Evolutionary conservation across 768 basidiomycete species (phyloP).

Genomic region (Lactarius sp.): DNA sequence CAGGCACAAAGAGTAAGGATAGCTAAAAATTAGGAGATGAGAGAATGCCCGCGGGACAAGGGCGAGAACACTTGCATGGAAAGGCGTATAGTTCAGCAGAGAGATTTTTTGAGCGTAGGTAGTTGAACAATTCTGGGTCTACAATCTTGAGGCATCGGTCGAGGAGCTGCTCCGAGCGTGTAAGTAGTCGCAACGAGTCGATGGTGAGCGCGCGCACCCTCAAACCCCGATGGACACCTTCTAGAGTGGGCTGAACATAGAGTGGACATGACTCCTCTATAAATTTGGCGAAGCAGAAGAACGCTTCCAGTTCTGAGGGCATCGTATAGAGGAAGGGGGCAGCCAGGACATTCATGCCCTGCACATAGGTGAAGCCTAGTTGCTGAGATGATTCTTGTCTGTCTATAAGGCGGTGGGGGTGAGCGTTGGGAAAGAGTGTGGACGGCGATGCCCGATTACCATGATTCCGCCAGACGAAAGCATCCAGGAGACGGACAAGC

Average conservation of each 20-base stretch:
- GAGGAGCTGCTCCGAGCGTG: conserved; percentile 56
- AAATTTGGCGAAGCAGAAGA: conserved; percentile 93
- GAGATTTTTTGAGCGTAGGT: conserved; percentile 85
- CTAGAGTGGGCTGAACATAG: conserved; percentile 95
- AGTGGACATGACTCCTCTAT: conserved; percentile 92
- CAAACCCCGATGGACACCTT: conserved; percentile 91
- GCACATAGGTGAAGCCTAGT: conserved; percentile 91
- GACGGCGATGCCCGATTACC: conserved; percentile 41
- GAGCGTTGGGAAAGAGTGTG: background rate
- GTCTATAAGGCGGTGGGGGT: conserved; percentile 40
- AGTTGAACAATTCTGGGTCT: conserved; percentile 76
- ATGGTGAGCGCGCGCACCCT: conserved; percentile 53
- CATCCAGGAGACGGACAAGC: conserved; percentile 93
- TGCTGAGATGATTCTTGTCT: conserved; percentile 65
- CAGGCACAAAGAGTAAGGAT: conserved; percentile 94
- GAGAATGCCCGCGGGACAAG: conserved; percentile 1
- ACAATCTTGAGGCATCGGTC: conserved; percentile 90
- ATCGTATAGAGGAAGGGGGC: conserved; percentile 97
- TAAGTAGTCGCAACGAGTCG: background rate
- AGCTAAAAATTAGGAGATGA: conserved; percentile 43
- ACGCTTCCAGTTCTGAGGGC: conserved; percentile 97
- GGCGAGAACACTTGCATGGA: conserved; percentile 59
- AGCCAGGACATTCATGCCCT: conserved; percentile 98
- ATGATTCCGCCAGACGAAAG: conserved; percentile 94
- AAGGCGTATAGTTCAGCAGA: conserved; percentile 97